Percentiles rank a stretch among this genome's conserved stretches.
Evolutionary conservation across 116 monocot species (phyloP).

Genomic region (Dioscorea cayenensis): DNA sequence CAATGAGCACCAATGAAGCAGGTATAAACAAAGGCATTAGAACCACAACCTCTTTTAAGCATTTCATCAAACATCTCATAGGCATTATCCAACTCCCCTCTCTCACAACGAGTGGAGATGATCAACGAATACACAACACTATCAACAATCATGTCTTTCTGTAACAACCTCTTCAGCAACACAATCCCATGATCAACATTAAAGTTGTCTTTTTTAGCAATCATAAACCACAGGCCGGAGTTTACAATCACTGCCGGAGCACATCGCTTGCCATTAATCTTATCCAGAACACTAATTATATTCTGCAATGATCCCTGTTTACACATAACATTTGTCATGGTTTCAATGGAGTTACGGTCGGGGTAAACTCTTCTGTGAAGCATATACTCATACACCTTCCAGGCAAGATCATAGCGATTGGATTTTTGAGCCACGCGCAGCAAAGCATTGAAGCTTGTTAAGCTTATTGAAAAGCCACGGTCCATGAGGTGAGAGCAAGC

Average conservation of each 20-base stretch:
- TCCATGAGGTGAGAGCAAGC: conserved; percentile 40
- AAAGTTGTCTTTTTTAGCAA: conserved; percentile 30
- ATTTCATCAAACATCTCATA: conserved; percentile 34
- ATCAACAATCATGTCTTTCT: conserved; percentile 62
- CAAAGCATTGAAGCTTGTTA: conserved; percentile 51
- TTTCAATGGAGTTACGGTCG: conserved; percentile 43
- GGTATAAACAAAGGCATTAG: conserved; percentile 65
- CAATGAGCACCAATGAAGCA: conserved; percentile 40
- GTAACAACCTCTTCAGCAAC: conserved; percentile 61
- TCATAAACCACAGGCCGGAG: conserved; percentile 30
- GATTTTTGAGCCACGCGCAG: conserved; percentile 40
- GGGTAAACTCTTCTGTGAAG: conserved; percentile 50
- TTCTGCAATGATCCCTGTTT: conserved; percentile 52
- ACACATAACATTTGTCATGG: conserved; percentile 55
- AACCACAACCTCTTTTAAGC: conserved; percentile 43
- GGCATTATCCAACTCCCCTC: conserved; percentile 32
- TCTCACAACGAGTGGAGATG: conserved; percentile 53
- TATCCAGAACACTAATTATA: conserved; percentile 24
- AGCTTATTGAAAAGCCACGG: conserved; percentile 27
- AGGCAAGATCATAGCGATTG: conserved; percentile 24
- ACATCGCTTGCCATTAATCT: conserved; percentile 49
- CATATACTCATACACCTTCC: conserved; percentile 80
- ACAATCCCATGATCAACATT: conserved; percentile 50
- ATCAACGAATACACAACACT: conserved; percentile 39
- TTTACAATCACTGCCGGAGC: conserved; percentile 39